phyloP scores from a whole-genome alignment of 306 rosid species.

The Spatholobus suberectus region DNA sequence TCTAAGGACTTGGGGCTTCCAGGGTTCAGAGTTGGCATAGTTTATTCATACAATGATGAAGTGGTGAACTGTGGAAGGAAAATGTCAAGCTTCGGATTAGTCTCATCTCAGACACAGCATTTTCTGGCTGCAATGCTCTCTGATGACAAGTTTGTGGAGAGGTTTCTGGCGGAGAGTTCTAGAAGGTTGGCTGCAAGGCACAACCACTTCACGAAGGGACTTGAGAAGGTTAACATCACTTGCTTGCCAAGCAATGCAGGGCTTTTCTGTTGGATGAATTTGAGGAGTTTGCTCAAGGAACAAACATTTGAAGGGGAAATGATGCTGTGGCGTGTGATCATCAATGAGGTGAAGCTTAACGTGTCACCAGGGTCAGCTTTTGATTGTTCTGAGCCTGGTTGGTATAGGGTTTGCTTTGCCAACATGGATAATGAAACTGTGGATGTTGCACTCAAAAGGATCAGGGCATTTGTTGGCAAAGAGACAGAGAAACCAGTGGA shows the following conservation, averaged over 20 bases:
- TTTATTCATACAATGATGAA: slow-evolving; percentile 75
- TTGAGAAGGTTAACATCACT: slow-evolving; percentile 62
- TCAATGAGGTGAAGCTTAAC: slow-evolving; percentile 78
- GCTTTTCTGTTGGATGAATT: slow-evolving; percentile 84
- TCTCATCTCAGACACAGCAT: slow-evolving; percentile 81
- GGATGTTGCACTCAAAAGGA: slow-evolving; percentile 67
- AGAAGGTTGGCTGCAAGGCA: slow-evolving; percentile 61
- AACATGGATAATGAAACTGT: slow-evolving; percentile 84
- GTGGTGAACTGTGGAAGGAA: slow-evolving; percentile 64
- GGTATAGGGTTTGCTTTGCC: slow-evolving; percentile 94
- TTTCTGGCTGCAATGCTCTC: slow-evolving; percentile 70
- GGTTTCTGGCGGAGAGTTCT: slow-evolving; percentile 55
- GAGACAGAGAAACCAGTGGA: slow-evolving; percentile 27
- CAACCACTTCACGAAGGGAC: slow-evolving; percentile 50
- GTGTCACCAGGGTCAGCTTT: slow-evolving; percentile 90
- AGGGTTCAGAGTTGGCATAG: slow-evolving; percentile 82
- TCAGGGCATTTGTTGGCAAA: slow-evolving; percentile 60
- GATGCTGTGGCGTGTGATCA: slow-evolving; percentile 69
- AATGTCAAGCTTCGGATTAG: slow-evolving; percentile 92
- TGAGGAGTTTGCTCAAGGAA: slow-evolving; percentile 59
- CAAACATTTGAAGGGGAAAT: slow-evolving; percentile 71
- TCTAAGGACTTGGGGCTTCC: slow-evolving; percentile 96
- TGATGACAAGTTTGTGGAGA: slow-evolving; percentile 58
- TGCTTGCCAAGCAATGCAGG: slow-evolving; percentile 83
- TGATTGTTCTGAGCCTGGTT: slow-evolving; percentile 79